Conservation (phyloP, 1,139 yeast genomes). For the Geotrichum bryndzae region DNA sequence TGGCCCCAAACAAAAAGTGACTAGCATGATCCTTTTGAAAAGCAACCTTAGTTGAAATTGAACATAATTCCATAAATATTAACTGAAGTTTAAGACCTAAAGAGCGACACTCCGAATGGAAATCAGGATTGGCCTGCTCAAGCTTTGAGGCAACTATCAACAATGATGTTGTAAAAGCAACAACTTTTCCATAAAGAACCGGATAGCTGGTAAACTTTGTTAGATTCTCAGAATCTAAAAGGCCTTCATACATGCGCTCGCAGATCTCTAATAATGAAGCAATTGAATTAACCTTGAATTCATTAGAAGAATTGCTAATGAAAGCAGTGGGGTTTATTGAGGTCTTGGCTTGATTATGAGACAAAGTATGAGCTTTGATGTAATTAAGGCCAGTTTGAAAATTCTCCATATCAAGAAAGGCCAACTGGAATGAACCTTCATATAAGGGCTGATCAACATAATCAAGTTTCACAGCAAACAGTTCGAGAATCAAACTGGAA, state of each 20-base stretch:
- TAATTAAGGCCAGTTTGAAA: background rate
- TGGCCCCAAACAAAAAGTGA: conserved; percentile 5
- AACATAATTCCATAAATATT: conserved; percentile 2
- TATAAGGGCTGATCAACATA: background rate
- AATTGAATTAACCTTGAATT: background rate
- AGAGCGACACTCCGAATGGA: conserved; percentile 12
- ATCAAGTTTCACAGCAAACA: conserved; percentile 1
- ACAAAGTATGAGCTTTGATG: background rate
- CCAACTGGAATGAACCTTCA: conserved; percentile 5
- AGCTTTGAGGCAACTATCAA: conserved; percentile 1
- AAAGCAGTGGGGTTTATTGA: background rate
- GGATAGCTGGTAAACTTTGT: conserved; percentile 9
- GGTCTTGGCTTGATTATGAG: background rate
- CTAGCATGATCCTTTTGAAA: conserved; percentile 6
- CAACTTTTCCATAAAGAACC: conserved; percentile 3
- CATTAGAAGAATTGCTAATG: conserved; percentile 1
- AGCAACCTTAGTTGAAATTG: background rate
- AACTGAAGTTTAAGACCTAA: conserved; percentile 8
- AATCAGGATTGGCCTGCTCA: background rate
- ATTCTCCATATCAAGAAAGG: background rate
- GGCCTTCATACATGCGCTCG: background rate
- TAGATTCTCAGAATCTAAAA: conserved; percentile 2
- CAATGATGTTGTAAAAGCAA: conserved; percentile 3
- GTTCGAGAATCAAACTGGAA: conserved; percentile 2
- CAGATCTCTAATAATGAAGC: conserved; percentile 2